phyloP scores from a whole-genome alignment of 2,329 filamentous ascomycete genomes.

The Aspergillus tamarii region DNA sequence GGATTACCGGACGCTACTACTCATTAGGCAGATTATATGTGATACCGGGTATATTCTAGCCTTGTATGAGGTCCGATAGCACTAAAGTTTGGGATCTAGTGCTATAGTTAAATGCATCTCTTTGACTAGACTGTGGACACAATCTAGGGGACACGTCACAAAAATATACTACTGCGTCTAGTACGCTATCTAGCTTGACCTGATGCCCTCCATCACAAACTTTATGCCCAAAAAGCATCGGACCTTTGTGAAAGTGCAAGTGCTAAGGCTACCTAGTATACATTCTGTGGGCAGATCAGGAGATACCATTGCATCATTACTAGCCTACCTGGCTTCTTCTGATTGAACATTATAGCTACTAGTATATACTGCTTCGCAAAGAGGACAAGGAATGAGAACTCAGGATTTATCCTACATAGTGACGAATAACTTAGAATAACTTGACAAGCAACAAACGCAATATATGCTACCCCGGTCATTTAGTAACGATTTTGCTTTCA shows the following conservation, averaged over 20 bases:
- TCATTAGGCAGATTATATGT: not conserved
- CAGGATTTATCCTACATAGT: not conserved
- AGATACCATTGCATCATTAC: not conserved
- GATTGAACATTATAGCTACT: not conserved
- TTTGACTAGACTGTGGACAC: not conserved
- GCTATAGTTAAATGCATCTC: not conserved
- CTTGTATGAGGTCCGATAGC: not conserved
- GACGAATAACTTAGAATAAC: not conserved
- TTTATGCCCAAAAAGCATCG: not conserved
- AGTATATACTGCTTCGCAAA: not conserved
- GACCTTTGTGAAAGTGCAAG: not conserved
- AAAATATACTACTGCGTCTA: not conserved
- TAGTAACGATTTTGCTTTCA: not conserved
- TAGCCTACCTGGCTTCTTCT: not conserved
- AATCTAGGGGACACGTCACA: not conserved
- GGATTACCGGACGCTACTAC: too few species aligned
- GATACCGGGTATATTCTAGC: not conserved
- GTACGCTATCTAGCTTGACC: not conserved
- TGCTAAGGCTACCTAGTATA: not conserved
- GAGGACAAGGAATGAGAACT: not conserved
- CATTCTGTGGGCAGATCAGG: not conserved
- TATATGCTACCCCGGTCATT: not conserved
- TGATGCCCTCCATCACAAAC: not conserved
- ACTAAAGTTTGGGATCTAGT: not conserved
- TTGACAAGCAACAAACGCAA: not conserved